Conservation (phyloP, 768 basidiomycete genomes). For the Neoboletus brunneissimus region DNA sequence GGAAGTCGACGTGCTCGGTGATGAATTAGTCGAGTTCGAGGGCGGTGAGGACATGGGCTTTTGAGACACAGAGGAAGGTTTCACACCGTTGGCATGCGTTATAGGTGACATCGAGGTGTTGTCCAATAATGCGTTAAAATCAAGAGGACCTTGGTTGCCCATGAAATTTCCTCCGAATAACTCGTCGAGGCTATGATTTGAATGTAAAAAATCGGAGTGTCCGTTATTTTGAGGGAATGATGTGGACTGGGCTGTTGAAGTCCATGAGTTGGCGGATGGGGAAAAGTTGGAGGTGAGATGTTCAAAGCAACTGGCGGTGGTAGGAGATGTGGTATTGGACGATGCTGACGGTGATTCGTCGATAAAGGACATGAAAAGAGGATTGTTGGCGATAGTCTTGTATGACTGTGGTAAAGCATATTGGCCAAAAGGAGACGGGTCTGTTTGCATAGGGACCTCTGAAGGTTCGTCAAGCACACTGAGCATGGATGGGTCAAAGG, state of each 20-base stretch:
- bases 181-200: conserved; percentile 39
- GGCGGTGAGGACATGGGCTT: conserved; percentile 14
- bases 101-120: conserved; percentile 41
- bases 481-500: conserved; percentile 69
- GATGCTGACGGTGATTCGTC: conserved; percentile 42
- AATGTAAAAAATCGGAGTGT: conserved; percentile 25
- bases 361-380: conserved; percentile 81
- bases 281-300: conserved; percentile 47
- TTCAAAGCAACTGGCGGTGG: conserved; percentile 27
- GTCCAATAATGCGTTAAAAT: conserved; percentile 37
- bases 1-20: conserved; percentile 24
- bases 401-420: conserved; percentile 49
- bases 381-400: conserved; percentile 81
- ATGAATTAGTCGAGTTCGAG: conserved; percentile 24
- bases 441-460: conserved; percentile 56
- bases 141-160: conserved; percentile 30
- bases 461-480: conserved; percentile 63
- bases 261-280: conserved; percentile 34
- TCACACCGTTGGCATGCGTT: conserved; percentile 37
- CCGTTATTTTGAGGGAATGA: conserved; percentile 19
- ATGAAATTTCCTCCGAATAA: conserved; percentile 43
- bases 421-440: conserved; percentile 50
- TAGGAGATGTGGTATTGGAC: conserved; percentile 15
- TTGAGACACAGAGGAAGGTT: conserved; percentile 14
- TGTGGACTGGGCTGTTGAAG: conserved; percentile 13